A percentile compares a stretch with the other conserved stretches of the same genome.
phyloP scores from a whole-genome alignment of 306 rosid species.

The Medicago arabica region DNA sequence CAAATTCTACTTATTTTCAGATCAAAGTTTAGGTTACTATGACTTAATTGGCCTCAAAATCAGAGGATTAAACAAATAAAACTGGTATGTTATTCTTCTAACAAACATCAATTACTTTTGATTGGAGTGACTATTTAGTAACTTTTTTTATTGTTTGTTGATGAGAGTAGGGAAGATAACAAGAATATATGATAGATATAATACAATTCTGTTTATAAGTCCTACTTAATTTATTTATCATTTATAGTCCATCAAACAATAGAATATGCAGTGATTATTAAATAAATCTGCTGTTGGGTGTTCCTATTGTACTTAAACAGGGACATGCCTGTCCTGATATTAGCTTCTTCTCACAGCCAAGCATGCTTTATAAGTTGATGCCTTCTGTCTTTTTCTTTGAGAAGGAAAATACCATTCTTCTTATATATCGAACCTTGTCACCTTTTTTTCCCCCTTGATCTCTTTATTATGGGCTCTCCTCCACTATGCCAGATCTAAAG shows the following conservation, averaged over 20 bases:
- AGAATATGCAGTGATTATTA: conserved; percentile 45
- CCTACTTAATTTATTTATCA: conserved; percentile 11
- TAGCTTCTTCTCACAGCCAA: conserved; percentile 45
- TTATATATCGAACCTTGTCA: conserved; percentile 53
- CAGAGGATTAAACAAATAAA: no score
- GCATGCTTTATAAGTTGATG: conserved; percentile 53
- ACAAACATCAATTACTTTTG: conserved; percentile 27
- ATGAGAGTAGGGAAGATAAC: conserved; percentile 25
- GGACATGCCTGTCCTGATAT: conserved; percentile 50
- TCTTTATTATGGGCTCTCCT: conserved; percentile 61
- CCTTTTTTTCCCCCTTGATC: conserved; percentile 24
- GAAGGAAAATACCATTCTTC: conserved; percentile 45
- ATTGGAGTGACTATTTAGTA: conserved; percentile 26
- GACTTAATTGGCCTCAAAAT: no score
- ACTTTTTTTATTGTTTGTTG: conserved; percentile 33
- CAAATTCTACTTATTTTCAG: no score
- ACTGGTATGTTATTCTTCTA: no score
- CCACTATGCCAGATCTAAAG: conserved; percentile 70
- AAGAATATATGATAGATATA: conserved; percentile 9
- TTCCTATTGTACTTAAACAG: conserved; percentile 46
- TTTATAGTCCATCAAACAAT: conserved; percentile 32
- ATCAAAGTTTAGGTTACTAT: no score
- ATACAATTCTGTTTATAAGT: conserved; percentile 40
- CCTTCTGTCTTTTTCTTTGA: conserved; percentile 52
- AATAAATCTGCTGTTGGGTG: conserved; percentile 24